phyloP scores from a whole-genome alignment of 1,139 yeast genomes.

The Kodamaea sp. region DNA sequence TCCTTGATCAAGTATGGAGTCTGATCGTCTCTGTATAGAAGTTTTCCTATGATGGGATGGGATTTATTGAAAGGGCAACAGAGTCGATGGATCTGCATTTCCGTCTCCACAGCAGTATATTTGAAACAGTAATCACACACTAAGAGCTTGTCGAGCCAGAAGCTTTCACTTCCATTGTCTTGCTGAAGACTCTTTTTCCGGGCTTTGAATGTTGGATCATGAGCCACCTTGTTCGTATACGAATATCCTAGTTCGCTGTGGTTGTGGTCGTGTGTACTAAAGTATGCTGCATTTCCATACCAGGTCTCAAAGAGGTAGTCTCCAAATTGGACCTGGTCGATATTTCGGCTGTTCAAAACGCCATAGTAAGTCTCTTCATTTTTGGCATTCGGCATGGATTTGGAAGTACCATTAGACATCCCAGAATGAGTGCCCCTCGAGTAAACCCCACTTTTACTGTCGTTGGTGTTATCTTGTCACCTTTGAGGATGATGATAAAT shows the following conservation, averaged over 20 bases:
- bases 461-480: too few relatives aligned
- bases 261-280: slow-evolving; percentile 34
- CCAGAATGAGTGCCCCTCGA: too few relatives aligned
- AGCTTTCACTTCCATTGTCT: slow-evolving; percentile 3
- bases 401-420: slow-evolving; percentile 8
- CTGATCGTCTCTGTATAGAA: slow-evolving; percentile 64
- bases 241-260: slow-evolving; percentile 36
- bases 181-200: slow-evolving; percentile 5
- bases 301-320: slow-evolving; percentile 68
- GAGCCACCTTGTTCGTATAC: slow-evolving; percentile 14
- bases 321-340: slow-evolving; percentile 66
- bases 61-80: slow-evolving; percentile 44
- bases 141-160: slow-evolving; percentile 62
- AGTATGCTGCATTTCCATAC: slow-evolving; percentile 85
- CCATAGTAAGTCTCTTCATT: slow-evolving; percentile 48
- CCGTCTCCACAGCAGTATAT: slow-evolving; percentile 52
- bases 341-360: slow-evolving; percentile 58
- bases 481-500: too few relatives aligned
- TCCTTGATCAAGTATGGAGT: slow-evolving; percentile 54
- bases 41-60: slow-evolving; percentile 55
- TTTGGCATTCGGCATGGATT: slow-evolving; percentile 1
- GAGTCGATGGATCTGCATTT: slow-evolving; percentile 43
- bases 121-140: slow-evolving; percentile 87
- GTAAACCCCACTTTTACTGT: too few relatives aligned
- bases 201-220: slow-evolving; percentile 12